Base-by-base conservation (phyloP, 345 rosid species). In the Hypericum perforatum region DNA sequence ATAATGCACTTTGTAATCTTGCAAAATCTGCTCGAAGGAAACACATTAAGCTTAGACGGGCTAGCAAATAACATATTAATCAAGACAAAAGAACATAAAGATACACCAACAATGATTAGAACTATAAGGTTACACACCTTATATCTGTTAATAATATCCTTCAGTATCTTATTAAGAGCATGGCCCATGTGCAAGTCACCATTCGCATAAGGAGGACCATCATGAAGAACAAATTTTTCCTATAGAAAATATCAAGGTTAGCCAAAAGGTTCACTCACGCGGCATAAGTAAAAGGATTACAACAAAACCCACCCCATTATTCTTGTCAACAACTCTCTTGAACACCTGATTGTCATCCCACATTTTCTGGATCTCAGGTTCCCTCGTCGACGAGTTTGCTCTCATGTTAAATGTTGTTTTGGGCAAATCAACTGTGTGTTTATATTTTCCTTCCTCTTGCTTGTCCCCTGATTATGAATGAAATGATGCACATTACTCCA, bases 191-290 rank as follows among this genome's bases (percentile, higher is more conserved):
- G 98, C 9, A 87, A 74, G 43, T 85, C 82, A 50, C 96, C 98
- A 56, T 91, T 91, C 67, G 98, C 98, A 67, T 91, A 91, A 45
- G 96, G 96, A 58, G 98, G 98, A 46, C 96, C 96, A 74, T 91
- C 95, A 66, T 91, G 98, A 65, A 91, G 89, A 62, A 87, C 79
- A 71, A 91, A 91, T 72, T 57, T 78, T 58, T 74, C 95, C 95
- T 91, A 74, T 41, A 53, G 57, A 65, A 66, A 56, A 22, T 13
- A 29, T 16, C 45, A 56, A 60, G 6, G 59, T 80, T 59, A 77
- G 76, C 63, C 41, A 52, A 71, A 59, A 59, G 56, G 37, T 58
- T 58, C 53, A 49, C 43, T 22, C 6, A 52, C 37, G 37, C 58
- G 60, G 43, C 64, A 74, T 3, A 44, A 11, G 14, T 40, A 51